These are phyloP conservation scores for Haplosporangium gracile DNA, from an alignment of 192 early-diverging fungal genomes.

Conservation along the genomic window DNA sequence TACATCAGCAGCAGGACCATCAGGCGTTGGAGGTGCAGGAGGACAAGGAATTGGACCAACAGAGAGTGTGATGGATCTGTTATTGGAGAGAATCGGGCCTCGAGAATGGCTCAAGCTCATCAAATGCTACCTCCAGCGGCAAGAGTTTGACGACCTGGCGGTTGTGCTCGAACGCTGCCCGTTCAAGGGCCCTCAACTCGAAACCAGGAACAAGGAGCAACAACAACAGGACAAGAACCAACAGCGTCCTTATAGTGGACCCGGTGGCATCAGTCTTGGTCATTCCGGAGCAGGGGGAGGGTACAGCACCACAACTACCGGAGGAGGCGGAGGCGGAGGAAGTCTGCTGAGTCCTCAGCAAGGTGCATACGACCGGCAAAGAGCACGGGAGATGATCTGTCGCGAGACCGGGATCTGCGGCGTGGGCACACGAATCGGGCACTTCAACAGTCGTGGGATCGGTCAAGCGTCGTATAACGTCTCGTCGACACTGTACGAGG, in stretches of 20 bases:
- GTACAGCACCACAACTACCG: not conserved
- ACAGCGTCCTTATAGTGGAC: not conserved
- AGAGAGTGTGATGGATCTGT: conserved; percentile 33
- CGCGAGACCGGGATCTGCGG: conserved; percentile 49
- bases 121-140: conserved; percentile 44
- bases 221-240: not conserved
- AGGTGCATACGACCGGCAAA: conserved; percentile 8
- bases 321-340: not conserved
- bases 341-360: not conserved
- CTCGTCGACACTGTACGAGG: conserved; percentile 30
- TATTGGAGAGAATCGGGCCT: conserved; percentile 46
- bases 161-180: conserved; percentile 42
- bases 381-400: conserved; percentile 37
- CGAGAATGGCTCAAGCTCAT: conserved; percentile 55
- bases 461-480: conserved; percentile 47
- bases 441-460: conserved; percentile 30
- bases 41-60: not conserved
- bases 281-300: not conserved
- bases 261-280: not conserved
- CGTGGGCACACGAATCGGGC: conserved; percentile 24
- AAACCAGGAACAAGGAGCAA: conserved; percentile 20
- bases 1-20: not conserved
- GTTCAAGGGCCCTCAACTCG: conserved; percentile 42
- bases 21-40: not conserved
- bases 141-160: conserved; percentile 43